phyloP scores from a whole-genome alignment of 106 monocot genomes.

The Platanthera guangdongensis region DNA sequence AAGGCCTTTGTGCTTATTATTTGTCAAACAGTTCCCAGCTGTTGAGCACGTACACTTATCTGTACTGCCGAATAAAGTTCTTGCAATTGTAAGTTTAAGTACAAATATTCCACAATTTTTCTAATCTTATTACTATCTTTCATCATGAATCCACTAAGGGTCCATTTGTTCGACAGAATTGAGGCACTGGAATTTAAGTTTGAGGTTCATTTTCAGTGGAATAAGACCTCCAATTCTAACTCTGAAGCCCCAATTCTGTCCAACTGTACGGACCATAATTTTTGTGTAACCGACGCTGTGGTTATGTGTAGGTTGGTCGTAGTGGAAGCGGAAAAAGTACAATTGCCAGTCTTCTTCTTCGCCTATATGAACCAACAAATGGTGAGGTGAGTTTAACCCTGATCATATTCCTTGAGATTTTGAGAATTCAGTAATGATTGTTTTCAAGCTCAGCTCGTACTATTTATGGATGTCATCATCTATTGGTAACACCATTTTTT shows the following conservation, averaged over 20 bases:
- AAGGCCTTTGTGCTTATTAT: not conserved
- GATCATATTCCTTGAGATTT: not conserved
- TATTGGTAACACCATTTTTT: not conserved
- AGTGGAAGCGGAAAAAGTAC: constrained; percentile 99
- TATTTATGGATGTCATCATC: not conserved
- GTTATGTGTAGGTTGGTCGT: constrained; percentile 73
- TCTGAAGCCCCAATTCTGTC: no score
- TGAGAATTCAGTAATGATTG: not conserved
- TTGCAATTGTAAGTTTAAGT: constrained; percentile 74
- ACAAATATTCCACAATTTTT: not conserved
- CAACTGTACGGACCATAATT: not conserved
- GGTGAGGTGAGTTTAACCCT: constrained; percentile 55
- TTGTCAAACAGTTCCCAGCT: constrained; percentile 41
- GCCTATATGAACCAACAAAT: constrained; percentile 77
- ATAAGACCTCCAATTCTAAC: no score
- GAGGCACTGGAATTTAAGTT: no score
- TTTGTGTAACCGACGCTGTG: constrained; percentile 3
- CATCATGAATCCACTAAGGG: not conserved
- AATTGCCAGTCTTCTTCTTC: constrained; percentile 74
- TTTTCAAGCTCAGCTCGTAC: not conserved
- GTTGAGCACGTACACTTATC: constrained; percentile 47
- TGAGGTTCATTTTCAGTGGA: no score
- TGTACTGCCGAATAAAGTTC: constrained; percentile 64
- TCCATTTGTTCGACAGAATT: not conserved
- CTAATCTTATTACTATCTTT: not conserved